phyloP scores from a whole-genome alignment of 768 basidiomycete species.

The Daedaleopsis nitida region DNA sequence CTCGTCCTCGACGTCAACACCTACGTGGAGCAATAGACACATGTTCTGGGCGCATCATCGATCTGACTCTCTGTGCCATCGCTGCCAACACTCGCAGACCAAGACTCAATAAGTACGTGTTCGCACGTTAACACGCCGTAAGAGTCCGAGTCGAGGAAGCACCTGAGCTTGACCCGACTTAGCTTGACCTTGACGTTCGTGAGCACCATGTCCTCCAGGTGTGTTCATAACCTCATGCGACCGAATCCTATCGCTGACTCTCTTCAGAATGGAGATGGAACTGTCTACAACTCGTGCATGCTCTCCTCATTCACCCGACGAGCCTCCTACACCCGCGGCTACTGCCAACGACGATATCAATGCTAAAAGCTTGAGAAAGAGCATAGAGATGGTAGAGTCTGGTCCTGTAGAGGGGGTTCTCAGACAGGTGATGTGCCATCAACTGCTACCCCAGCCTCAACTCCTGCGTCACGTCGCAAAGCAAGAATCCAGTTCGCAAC shows the following conservation, averaged over 20 bases:
- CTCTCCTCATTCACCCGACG: constrained; percentile 16
- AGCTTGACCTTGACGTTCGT: no score
- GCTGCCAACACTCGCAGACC: background rate
- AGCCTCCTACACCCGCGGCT: background rate
- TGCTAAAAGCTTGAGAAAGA: background rate
- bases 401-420: background rate
- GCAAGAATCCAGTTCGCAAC: constrained; percentile 50
- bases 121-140: no score
- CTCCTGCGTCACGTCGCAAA: constrained; percentile 13
- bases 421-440: constrained; percentile 2
- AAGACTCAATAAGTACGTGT: no score
- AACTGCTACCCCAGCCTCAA: constrained; percentile 11
- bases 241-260: background rate
- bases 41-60: background rate
- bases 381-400: constrained; percentile 16
- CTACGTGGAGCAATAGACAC: constrained; percentile 10
- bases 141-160: no score
- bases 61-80: background rate
- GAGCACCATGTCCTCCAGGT: background rate
- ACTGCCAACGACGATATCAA: constrained; percentile 12
- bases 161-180: no score
- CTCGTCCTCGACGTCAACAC: background rate
- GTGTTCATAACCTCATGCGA: background rate
- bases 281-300: constrained; percentile 11
- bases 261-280: constrained; percentile 10